Conservation (phyloP, 176 grass and related monocot genomes). For the Musa troglodytarum region DNA sequence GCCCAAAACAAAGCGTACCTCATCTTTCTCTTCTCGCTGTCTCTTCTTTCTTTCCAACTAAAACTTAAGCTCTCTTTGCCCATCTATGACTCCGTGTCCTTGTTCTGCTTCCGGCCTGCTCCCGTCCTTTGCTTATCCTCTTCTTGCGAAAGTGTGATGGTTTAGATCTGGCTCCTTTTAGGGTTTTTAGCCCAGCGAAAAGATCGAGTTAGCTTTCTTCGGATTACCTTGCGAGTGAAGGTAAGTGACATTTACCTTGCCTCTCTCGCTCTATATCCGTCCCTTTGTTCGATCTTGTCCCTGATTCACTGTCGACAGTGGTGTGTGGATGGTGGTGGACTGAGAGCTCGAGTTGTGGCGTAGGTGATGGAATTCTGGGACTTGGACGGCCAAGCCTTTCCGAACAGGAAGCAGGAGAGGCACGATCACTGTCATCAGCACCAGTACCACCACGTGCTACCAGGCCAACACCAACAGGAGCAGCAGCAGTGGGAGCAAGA, state of each 20-base stretch:
- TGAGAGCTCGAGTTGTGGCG: neutral
- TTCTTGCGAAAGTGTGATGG: neutral
- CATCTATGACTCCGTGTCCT: neutral
- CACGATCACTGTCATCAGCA: neutral
- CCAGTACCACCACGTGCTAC: slow-evolving; percentile 18
- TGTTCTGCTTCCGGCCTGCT: neutral
- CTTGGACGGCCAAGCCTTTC: slow-evolving; percentile 60
- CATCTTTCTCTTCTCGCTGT: neutral
- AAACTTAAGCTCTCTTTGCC: neutral
- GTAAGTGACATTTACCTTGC: neutral
- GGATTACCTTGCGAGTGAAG: neutral
- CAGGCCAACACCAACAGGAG: slow-evolving; percentile 7
- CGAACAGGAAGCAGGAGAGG: slow-evolving; percentile 25
- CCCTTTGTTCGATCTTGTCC: slow-evolving; percentile 9
- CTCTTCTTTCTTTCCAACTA: slow-evolving; percentile 3
- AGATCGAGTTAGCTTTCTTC: neutral
- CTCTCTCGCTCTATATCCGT: neutral
- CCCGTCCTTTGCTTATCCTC: neutral
- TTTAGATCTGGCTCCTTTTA: neutral
- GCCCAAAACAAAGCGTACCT: neutral
- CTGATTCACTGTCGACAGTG: neutral
- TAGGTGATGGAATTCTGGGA: slow-evolving; percentile 72
- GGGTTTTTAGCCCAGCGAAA: neutral
- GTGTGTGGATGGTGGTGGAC: neutral
- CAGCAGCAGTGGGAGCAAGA: slow-evolving; percentile 11